Evolutionary conservation across 805 yeast genomes (phyloP), one percentile per base, ranked within the genome.

Genomic region (Cyberlindnera mrakii): DNA sequence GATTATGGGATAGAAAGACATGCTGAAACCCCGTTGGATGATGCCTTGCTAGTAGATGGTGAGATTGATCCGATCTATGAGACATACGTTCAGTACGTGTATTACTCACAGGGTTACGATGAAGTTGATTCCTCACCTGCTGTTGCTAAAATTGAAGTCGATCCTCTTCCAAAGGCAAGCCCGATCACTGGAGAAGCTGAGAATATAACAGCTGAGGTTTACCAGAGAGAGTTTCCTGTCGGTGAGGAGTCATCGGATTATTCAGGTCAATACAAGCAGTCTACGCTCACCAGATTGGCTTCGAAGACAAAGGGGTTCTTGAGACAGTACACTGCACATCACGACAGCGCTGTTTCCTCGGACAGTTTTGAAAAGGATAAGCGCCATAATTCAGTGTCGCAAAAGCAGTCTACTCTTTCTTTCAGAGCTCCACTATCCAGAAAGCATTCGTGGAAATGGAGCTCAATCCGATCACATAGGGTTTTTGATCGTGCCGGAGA

Each of bases 281-380:
- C 46, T 4, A 46, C 49, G 1, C 40, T 50, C 19, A 36, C 32
- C 23, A 41, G 46, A 31, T 30, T 48, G 15, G 41, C 40, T 15
- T n/a, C 33, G n/a, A 48, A 46, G 25, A 50, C 53, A 7, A 43
- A 32, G 32, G 32, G 20, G 14, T 30, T 50, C 6, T 48, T 46
- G 37, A 46, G 43, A 19, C 49, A 42, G 13, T 16, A 44, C 17
- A 34, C 50, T 6, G 29, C 37, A 9, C 43, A 39, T 25, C 31
- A 25, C 27, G 14, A 39, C 44, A 10, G 27, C 19, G 33, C 36
- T 29, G n/a, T 30, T 39, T 31, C 10, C 20, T 23, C 13, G 13
- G 15, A 39, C 27, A 10, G 10, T 6, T 23, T 23, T 23, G 11
- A 23, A 11, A 23, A 23, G 27, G 11, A 23, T 23, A 23, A 23